Conservation (phyloP, 345 rosid genomes). For the Citrus glauca region DNA sequence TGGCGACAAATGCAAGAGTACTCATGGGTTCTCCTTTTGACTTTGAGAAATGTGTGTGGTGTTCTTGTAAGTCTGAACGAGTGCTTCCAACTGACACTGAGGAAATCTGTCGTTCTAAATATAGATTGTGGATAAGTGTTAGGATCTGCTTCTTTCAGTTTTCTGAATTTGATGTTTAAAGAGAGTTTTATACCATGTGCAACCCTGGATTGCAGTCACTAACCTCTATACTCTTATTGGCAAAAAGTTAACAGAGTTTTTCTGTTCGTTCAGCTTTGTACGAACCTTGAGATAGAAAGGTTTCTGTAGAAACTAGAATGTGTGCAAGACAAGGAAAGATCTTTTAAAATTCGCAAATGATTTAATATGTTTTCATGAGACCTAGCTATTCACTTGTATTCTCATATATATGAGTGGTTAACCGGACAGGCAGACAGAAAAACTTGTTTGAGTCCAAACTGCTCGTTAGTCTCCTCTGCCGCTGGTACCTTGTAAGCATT, state of each 20-base stretch:
- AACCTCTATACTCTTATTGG: neutral
- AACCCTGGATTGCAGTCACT: neutral
- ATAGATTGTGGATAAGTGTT: too few species aligned
- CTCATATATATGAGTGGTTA: neutral
- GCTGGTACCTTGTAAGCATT: too few species aligned
- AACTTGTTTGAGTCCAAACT: too few species aligned
- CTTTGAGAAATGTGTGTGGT: neutral
- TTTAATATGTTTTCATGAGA: neutral
- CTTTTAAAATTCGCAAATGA: neutral
- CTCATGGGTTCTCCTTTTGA: too few species aligned
- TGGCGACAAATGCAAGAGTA: too few species aligned
- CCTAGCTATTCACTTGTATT: neutral
- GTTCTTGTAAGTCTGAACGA: neutral
- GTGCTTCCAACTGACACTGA: neutral
- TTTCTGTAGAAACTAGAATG: neutral
- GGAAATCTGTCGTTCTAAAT: too few species aligned
- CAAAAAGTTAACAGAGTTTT: neutral
- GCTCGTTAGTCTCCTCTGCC: too few species aligned
- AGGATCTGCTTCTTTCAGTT: neutral
- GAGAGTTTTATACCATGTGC: neutral
- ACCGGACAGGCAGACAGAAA: too few species aligned
- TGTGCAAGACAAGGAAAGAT: neutral
- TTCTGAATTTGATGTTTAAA: neutral
- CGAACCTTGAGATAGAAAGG: neutral
- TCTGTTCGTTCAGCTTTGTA: neutral